Evolutionary conservation across 306 rosid species (phyloP).

Genomic region (Luffa aegyptiaca): DNA sequence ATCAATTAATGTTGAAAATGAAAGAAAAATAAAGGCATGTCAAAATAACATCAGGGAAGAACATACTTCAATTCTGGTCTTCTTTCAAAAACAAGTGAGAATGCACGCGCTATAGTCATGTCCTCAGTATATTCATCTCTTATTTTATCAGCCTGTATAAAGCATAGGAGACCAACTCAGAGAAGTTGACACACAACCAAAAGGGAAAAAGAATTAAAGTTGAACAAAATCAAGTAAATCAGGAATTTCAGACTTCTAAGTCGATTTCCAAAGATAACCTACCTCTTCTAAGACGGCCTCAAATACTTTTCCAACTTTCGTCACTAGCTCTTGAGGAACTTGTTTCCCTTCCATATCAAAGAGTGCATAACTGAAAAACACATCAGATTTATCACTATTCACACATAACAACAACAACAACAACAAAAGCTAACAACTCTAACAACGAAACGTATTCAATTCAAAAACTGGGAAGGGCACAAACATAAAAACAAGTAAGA

Average conservation of each 20-base stretch:
- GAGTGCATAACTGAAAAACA: conserved; percentile 69
- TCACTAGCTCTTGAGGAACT: conserved; percentile 84
- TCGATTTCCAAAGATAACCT: conserved; percentile 10
- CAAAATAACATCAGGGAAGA: neutral
- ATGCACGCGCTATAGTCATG: conserved; percentile 71
- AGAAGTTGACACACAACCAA: conserved; percentile 12
- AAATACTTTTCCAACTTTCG: conserved; percentile 60
- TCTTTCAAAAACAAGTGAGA: conserved; percentile 71
- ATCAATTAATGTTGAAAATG: neutral
- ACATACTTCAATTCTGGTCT: conserved; percentile 68
- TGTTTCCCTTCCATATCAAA: conserved; percentile 93
- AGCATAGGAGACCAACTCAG: conserved; percentile 17
- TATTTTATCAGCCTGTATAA: conserved; percentile 55
- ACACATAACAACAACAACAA: neutral
- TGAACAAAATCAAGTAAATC: neutral
- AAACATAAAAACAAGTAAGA: neutral
- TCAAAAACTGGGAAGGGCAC: neutral
- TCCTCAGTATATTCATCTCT: conserved; percentile 62
- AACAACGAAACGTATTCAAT: neutral
- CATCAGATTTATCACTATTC: neutral
- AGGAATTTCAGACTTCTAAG: neutral
- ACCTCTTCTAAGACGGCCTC: conserved; percentile 72
- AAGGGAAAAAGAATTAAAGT: neutral
- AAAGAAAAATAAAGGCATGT: neutral
- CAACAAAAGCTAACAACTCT: neutral